Evolutionary conservation across 495 filamentous ascomycete species (phyloP).

Genomic region (Penicilliopsis zonata): DNA sequence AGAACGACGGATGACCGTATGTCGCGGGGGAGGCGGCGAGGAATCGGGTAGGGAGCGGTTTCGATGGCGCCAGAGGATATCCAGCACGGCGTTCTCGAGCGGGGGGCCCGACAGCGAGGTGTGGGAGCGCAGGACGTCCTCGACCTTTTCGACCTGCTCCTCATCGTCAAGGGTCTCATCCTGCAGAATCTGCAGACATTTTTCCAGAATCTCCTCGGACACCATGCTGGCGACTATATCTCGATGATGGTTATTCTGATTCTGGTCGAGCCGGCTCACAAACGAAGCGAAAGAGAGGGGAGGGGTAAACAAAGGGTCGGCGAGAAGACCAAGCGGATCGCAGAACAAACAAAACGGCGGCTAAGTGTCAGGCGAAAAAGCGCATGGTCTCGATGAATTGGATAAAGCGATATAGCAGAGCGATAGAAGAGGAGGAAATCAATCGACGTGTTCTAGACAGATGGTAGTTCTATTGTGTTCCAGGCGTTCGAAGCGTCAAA

Average conservation of each 20-base stretch:
- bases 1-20: constrained; percentile 77
- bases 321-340: constrained; percentile 5
- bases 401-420: constrained; percentile 1
- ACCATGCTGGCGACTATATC: constrained; percentile 48
- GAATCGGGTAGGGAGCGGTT: constrained; percentile 62
- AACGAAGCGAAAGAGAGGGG: constrained; percentile 1
- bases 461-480: background rate
- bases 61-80: constrained; percentile 84
- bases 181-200: constrained; percentile 79
- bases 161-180: constrained; percentile 79
- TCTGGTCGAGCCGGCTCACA: background rate
- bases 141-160: constrained; percentile 86
- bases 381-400: constrained; percentile 4
- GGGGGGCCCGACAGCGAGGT: constrained; percentile 62
- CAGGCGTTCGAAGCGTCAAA: background rate
- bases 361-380: constrained; percentile 4
- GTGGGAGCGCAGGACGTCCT: constrained; percentile 71
- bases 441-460: background rate
- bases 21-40: constrained; percentile 71
- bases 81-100: constrained; percentile 83
- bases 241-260: no score
- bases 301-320: background rate
- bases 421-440: no score
- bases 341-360: background rate
- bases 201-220: constrained; percentile 81